A percentile compares a stretch with the other conserved stretches of the same genome.
Conservation (phyloP, 176 grass and related monocot genomes). For the Oryza officinalis region DNA sequence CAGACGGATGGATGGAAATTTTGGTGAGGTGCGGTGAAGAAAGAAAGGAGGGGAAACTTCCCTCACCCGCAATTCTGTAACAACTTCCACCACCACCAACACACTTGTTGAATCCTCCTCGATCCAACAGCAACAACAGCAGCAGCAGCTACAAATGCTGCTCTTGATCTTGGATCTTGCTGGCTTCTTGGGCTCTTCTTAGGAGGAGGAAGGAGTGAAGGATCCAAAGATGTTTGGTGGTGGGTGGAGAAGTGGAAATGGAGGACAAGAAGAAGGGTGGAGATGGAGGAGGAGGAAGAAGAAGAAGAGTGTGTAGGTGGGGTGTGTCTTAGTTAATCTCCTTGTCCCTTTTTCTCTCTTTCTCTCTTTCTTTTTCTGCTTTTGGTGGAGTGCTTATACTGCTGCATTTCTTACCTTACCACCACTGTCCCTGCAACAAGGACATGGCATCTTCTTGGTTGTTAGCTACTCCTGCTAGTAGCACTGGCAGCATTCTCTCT, state of each 20-base stretch:
- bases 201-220: background rate
- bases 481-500: no score
- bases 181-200: conserved; percentile 4
- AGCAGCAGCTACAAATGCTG: conserved; percentile 48
- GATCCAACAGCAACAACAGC: conserved; percentile 5
- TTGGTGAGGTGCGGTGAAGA: conserved; percentile 30
- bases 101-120: background rate
- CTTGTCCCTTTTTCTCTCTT: background rate
- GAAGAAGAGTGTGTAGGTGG: conserved; percentile 24
- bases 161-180: conserved; percentile 32
- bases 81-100: conserved; percentile 31
- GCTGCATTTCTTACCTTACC: conserved; percentile 18
- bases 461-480: background rate
- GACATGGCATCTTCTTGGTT: conserved; percentile 72
- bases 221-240: conserved; percentile 34
- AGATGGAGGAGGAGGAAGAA: background rate
- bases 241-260: conserved; percentile 41
- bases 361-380: conserved; percentile 20
- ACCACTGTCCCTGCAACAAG: conserved; percentile 54
- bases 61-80: conserved; percentile 51
- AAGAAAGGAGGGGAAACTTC: conserved; percentile 38
- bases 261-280: background rate
- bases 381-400: conserved; percentile 6
- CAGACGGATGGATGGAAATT: conserved; percentile 31
- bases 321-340: conserved; percentile 25